A percentile compares a stretch with the other conserved stretches of the same genome.
These are phyloP conservation scores for Cutaneotrichosporon sp. DNA, from an alignment of 1,284 basidiomycete species.

Conservation along the genomic window DNA sequence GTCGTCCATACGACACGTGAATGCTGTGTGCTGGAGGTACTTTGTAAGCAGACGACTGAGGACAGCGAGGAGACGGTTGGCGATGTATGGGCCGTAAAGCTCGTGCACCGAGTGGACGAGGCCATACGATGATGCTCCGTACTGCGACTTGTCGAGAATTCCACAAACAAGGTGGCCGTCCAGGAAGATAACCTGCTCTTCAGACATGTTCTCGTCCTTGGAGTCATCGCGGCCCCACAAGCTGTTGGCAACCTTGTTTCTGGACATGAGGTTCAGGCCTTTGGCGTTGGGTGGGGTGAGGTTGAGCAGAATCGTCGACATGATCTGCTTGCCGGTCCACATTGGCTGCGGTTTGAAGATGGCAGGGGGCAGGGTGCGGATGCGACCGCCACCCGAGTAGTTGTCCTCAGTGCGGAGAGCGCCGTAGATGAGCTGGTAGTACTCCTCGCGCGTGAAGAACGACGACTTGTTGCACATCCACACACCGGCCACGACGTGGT, in stretches of 20 bases:
- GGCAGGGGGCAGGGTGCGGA: slow-evolving; percentile 81
- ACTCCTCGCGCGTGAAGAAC: slow-evolving; percentile 93
- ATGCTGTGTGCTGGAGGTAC: slow-evolving; percentile 92
- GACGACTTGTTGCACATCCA: slow-evolving; percentile 98
- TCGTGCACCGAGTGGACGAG: slow-evolving; percentile 98
- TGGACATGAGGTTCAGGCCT: slow-evolving; percentile 80
- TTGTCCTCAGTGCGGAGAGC: slow-evolving; percentile 85
- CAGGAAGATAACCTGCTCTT: slow-evolving; percentile 84
- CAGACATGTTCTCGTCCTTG: slow-evolving; percentile 52
- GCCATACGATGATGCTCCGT: slow-evolving; percentile 93
- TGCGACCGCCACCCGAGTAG: slow-evolving; percentile 60
- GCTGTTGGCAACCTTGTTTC: slow-evolving; percentile 77
- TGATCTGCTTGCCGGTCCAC: slow-evolving; percentile 98
- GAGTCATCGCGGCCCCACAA: slow-evolving; percentile 62
- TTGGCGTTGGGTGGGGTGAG: slow-evolving; percentile 76
- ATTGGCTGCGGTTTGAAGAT: slow-evolving; percentile 84
- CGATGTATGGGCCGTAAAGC: slow-evolving; percentile 85
- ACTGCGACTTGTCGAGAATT: slow-evolving; percentile 94
- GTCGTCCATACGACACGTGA: slow-evolving; percentile 99
- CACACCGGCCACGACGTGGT: slow-evolving; percentile 96
- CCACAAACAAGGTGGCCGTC: slow-evolving; percentile 90
- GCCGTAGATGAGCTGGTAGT: slow-evolving; percentile 94
- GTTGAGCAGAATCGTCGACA: slow-evolving; percentile 87
- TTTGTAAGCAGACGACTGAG: slow-evolving; percentile 94
- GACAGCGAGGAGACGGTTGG: slow-evolving; percentile 87